Base-by-base conservation (phyloP, 352 stramenopile genomes). In the Plasmopara muralis region DNA sequence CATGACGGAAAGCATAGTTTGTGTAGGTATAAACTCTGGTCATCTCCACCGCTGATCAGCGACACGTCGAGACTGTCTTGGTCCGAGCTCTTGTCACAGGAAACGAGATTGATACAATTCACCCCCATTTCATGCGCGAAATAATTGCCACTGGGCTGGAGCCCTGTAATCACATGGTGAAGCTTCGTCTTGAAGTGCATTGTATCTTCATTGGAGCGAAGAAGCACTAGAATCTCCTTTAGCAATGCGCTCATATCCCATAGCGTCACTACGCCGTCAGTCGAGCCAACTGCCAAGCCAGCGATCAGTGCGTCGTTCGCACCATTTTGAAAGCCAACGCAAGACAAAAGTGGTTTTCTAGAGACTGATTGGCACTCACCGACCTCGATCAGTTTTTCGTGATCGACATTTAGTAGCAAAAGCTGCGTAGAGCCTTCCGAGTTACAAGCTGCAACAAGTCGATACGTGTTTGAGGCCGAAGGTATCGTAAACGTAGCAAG, bases 281-380 rank as follows among this genome's bases (percentile, higher is more conserved):
- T 95, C 30, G 80, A 86, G 8, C 84, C 84, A 15, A 89, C 74
- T n/a, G 74, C 79, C 41, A 95, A 52, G 20, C 85, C 59, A 25
- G 67, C 70, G 31, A 66, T 29, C 5, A 50, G n/a, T n/a, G 42
- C 39, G 13, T 62, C 47, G 3, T 42, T 34, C 10, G 33, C 28
- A 14, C 41, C 46, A 47, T 57, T 43, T 41, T 83, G 65, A 53
- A 85, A 67, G 5, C 66, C 62, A 10, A 66, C 67, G 28, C 80
- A 92, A 12, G 68, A 87, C 30, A 94, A 57, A 51, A 94, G 92
- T 9, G 84, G 84, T 42, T 94, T 94, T 57, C 81, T 76, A 6
- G 77, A 91, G 6, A 54, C 64, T 1, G 53, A 67, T 31, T 60
- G 66, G 43, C 70, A 84, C 43, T 83, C 62, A 4, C 78, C 80